Base-by-base conservation (phyloP, 2,329 filamentous ascomycete genomes). In the Botrytis cinerea region DNA sequence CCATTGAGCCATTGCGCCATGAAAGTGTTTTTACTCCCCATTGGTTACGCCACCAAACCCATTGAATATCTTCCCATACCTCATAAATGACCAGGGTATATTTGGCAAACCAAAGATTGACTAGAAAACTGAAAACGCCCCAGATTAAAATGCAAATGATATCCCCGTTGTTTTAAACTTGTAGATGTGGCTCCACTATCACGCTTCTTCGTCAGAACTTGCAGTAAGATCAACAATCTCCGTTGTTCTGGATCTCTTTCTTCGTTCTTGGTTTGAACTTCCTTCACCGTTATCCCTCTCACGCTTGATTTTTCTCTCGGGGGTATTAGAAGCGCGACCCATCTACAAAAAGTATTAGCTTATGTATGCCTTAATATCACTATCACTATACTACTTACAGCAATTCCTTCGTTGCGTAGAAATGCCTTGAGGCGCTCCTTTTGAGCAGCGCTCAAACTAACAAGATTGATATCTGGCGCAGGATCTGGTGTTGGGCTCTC, bases 241-340 rank as follows among this genome's bases (percentile, higher is more conserved):
- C 28, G 18, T 40, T 20, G 12, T 60, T 60, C 14, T 72, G 9
- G n/a, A 25, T 16, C 28, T 69, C 63, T 70, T 73, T 35, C 32
- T 40, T 63, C 54, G 25, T 35, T 12, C 9, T n/a, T 46, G 54
- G 22, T 43, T 32, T 32, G 46, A 32, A 38, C 25, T 46, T 5
- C 12, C 40, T 20, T 40, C 63, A 32, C n/a, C 38, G 2, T n/a
- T n/a, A 20, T 54, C 46, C 10, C 46, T 38, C 45, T 73, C 71
- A 9, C 71, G 71, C 32, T 73, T 73, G 6, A 73, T 18, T 16
- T 43, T 73, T 60, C 35, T 59, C 4, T 73, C 63, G 18, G 51
- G 71, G 2, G 54, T 63, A 9, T 63, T n/a, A 28, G 43, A 48
- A 32, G 25, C 9, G 43, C 35, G 14, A 14, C 1, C 5, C 6